Conservation (phyloP, 352 stramenopile genomes). For the Phytophthora lateralis region DNA sequence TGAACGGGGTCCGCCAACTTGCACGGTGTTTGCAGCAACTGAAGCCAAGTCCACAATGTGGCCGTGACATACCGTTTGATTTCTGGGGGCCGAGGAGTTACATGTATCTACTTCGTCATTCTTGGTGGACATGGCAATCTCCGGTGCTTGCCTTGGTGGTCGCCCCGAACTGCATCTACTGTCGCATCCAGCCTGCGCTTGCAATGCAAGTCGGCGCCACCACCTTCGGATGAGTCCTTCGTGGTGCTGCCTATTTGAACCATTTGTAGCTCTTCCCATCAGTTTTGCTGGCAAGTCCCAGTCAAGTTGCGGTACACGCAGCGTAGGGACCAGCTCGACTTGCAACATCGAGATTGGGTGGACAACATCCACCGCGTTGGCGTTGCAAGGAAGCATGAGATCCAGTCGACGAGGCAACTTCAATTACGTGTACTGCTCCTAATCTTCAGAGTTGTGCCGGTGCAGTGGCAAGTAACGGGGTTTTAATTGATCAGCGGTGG, state of each 20-base stretch:
- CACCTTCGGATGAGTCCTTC: constrained; percentile 5
- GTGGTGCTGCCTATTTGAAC: constrained; percentile 6
- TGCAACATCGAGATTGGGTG: background rate
- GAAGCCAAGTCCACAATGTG: background rate
- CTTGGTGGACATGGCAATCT: constrained; percentile 2
- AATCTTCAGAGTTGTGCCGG: background rate
- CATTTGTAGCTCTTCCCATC: constrained; percentile 15
- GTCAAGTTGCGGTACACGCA: too few species aligned
- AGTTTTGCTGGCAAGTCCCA: background rate
- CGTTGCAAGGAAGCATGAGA: background rate
- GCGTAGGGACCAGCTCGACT: too few species aligned
- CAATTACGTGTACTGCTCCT: background rate
- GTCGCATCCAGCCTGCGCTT: constrained; percentile 15
- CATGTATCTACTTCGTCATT: background rate
- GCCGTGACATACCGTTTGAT: background rate
- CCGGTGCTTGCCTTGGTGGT: constrained; percentile 1
- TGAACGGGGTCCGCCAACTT: background rate
- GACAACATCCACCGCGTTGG: too few species aligned
- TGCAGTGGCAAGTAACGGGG: background rate
- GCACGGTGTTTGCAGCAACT: constrained; percentile 5
- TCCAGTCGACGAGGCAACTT: constrained; percentile 7
- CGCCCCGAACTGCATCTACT: constrained; percentile 11
- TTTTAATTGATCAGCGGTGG: constrained; percentile 18
- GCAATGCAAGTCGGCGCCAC: constrained; percentile 1
- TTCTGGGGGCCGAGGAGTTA: background rate